Percentiles rank a stretch among this genome's conserved stretches.
These are phyloP conservation scores for Chlorella sp. DNA, from an alignment of 139 green algal species.

Conservation along the genomic window DNA sequence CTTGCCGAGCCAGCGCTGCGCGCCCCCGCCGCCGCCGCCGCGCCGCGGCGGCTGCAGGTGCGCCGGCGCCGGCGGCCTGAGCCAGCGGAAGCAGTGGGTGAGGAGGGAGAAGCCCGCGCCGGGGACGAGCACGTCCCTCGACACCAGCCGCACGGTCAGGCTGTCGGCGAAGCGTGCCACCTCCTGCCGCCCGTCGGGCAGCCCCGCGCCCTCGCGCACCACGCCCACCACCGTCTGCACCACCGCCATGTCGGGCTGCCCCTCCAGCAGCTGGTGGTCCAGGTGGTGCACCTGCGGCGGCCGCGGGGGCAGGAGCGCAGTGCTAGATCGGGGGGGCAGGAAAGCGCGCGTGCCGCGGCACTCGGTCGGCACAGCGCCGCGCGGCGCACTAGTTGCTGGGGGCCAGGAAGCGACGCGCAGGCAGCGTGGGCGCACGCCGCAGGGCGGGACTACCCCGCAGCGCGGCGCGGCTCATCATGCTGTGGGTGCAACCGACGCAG, in stretches of 20 bases:
- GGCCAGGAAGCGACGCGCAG: not conserved
- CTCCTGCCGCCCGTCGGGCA: no score
- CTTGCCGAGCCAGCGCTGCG: no score
- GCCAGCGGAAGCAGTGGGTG: conserved; percentile 15
- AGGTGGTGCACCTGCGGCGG: conserved; percentile 29
- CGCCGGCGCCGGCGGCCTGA: no score
- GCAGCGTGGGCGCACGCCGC: no score
- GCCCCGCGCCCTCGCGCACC: conserved; percentile 14
- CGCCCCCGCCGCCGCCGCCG: no score
- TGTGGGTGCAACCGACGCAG: no score
- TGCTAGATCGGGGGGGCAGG: no score
- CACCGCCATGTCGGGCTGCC: conserved; percentile 22
- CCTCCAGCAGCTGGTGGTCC: conserved; percentile 18
- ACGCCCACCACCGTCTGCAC: conserved; percentile 20
- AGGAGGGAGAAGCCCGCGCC: conserved; percentile 22
- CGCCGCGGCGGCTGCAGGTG: no score
- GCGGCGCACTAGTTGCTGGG: conserved; percentile 14
- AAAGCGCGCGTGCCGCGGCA: no score
- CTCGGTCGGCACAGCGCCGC: conserved; percentile 16
- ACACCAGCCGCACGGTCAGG: conserved; percentile 8
- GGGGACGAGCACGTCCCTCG: conserved; percentile 19
- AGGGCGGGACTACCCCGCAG: no score
- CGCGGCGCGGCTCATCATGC: no score
- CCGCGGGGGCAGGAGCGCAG: no score
- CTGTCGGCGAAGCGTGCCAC: conserved; percentile 17